Percentiles rank a stretch among this genome's conserved stretches.
Evolutionary conservation across 495 filamentous ascomycete species (phyloP).

Genomic region (Aeminium ludgeri): DNA sequence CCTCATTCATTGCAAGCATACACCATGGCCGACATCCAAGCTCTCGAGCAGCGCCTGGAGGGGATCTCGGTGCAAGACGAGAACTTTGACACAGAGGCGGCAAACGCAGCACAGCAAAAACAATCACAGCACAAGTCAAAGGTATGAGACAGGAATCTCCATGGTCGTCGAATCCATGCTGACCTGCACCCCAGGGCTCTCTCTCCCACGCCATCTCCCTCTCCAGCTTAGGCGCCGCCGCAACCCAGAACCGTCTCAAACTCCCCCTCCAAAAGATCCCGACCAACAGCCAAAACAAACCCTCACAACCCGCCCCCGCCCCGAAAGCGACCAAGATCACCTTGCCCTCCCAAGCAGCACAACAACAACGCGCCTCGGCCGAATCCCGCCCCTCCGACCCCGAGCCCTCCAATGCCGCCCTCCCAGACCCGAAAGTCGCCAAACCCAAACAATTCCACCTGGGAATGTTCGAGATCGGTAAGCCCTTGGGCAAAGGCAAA

Average conservation of each 20-base stretch:
- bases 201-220: constrained; percentile 22
- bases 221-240: constrained; percentile 19
- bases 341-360: constrained; percentile 48
- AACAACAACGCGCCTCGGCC: constrained; percentile 32
- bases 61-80: constrained; percentile 24
- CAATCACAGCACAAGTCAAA: too few relatives aligned
- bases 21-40: constrained; percentile 18
- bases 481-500: constrained; percentile 91
- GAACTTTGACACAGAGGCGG: constrained; percentile 20
- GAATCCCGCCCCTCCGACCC: constrained; percentile 25
- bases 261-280: constrained; percentile 28
- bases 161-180: background rate
- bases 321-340: constrained; percentile 42
- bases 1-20: too few relatives aligned
- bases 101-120: constrained; percentile 20
- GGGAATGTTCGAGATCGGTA: constrained; percentile 97
- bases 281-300: constrained; percentile 16
- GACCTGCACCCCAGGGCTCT: constrained; percentile 18
- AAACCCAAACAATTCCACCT: constrained; percentile 68
- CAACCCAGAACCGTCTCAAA: constrained; percentile 24
- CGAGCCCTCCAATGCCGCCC: constrained; percentile 30
- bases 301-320: background rate
- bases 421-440: constrained; percentile 42
- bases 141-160: constrained; percentile 11
- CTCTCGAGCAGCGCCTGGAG: constrained; percentile 27